Base-by-base conservation (phyloP, 2,329 filamentous ascomycete genomes). In the Trichophyton mentagrophytes region DNA sequence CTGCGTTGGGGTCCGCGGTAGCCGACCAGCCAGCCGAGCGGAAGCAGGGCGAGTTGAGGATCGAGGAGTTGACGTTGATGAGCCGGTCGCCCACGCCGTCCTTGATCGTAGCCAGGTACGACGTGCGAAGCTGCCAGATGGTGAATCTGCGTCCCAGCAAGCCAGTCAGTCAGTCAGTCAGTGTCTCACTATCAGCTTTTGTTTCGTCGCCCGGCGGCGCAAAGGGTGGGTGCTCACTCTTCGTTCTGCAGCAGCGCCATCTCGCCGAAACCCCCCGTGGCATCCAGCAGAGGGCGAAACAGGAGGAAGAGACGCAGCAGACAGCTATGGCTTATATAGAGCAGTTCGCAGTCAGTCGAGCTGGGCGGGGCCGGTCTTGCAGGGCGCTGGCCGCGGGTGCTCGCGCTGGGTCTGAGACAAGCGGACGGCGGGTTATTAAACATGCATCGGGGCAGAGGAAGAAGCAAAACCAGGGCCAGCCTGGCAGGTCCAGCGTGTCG, bases 41-140 rank as follows among this genome's bases (percentile, higher is more conserved):
- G 68, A 86, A 86, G 17, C 82, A 82, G 20, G 82, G 81, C 51
- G 83, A 82, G 69, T 85, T 86, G 59, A 86, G 75, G 42, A 85
- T 78, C 46, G 79, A 78, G 33, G 82, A 78, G 68, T 86, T 84
- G 66, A 86, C 78, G 63, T 80, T 85, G 72, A 86, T 86, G 59
- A 86, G 75, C 47, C 84, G 78, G 69, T 86, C 84, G 64, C 83
- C 83, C 46, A 85, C 81, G 62, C 83, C 84, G 69, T 86, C 84
- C 70, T 85, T 85, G 67, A 84, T 84, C 56, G 80, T 77, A 33
- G 80, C 79, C 20, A 86, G 78, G 68, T 85, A 86, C 42, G 82
- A 82, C 17, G 83, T 84, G 61, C 84, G 82, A 46, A 86, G 76
- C 68, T 85, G 82, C 77, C 84, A 86, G 62, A 85, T 80, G 36